Conservation (phyloP, 768 basidiomycete genomes). For the Suillus cothurnatus region DNA sequence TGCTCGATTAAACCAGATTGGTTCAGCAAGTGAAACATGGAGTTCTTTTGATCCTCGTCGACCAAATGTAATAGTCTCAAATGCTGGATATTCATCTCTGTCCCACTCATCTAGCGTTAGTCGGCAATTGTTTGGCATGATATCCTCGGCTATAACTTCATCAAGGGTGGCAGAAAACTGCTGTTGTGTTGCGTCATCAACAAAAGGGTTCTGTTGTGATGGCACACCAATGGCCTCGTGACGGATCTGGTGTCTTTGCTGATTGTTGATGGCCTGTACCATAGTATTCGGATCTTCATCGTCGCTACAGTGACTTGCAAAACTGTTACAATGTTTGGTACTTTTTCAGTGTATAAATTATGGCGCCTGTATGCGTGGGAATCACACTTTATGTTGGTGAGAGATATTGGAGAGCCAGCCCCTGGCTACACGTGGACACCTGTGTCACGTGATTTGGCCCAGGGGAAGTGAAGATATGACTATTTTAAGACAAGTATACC, state of each 20-base stretch:
- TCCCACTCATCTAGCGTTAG: slow-evolving; percentile 21
- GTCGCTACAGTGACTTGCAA: too few species aligned
- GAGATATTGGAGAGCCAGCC: too few species aligned
- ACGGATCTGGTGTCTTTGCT: slow-evolving; percentile 6
- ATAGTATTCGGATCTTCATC: slow-evolving; percentile 1
- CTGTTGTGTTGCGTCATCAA: not conserved
- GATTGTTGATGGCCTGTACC: not conserved
- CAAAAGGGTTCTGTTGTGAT: slow-evolving; percentile 13
- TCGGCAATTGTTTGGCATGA: slow-evolving; percentile 17
- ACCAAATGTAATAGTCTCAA: slow-evolving; percentile 15
- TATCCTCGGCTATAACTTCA: not conserved
- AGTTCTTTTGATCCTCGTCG: slow-evolving; percentile 7
- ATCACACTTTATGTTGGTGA: too few species aligned
- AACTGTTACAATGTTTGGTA: too few species aligned
- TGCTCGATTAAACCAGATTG: slow-evolving; percentile 17
- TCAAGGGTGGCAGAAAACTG: slow-evolving; percentile 9
- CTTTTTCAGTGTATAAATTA: too few species aligned
- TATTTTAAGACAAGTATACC: too few species aligned
- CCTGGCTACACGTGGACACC: too few species aligned
- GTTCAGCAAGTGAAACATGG: slow-evolving; percentile 4
- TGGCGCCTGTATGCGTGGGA: too few species aligned
- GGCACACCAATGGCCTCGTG: slow-evolving; percentile 10
- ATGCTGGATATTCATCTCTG: slow-evolving; percentile 8
- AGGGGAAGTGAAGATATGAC: too few species aligned
- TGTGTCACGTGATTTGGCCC: too few species aligned